Conservation (phyloP, 257 asterid species). For the Rauvolfia tetraphylla region DNA sequence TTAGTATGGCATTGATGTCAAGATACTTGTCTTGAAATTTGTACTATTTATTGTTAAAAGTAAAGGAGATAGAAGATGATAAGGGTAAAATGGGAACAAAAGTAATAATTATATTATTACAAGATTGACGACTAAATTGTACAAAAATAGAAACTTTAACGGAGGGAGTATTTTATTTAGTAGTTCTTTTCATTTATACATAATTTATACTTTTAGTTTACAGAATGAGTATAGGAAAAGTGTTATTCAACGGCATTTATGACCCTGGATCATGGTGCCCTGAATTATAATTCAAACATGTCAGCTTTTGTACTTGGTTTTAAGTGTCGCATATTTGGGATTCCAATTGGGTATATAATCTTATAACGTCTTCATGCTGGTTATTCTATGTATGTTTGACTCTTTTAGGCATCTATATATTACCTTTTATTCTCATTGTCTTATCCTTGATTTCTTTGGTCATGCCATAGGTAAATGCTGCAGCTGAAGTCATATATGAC, state of each 20-base stretch:
- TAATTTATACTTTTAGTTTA: background rate
- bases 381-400: background rate
- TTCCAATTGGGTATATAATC: background rate
- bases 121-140: no score
- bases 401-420: background rate
- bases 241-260: background rate
- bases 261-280: background rate
- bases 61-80: no score
- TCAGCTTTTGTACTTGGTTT: background rate
- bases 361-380: background rate
- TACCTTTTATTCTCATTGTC: constrained; percentile 1
- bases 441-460: constrained; percentile 1
- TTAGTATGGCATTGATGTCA: no score
- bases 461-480: constrained; percentile 67
- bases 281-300: background rate
- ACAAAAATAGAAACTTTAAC: no score
- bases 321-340: background rate
- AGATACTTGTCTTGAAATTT: no score
- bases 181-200: background rate
- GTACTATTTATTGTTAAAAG: no score
- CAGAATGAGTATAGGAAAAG: background rate
- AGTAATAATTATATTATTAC: no score
- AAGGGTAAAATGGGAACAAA: no score
- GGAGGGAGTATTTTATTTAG: background rate
- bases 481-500: constrained; percentile 93